Base-by-base conservation (phyloP, 306 rosid genomes). In the Quercus engelmannii region DNA sequence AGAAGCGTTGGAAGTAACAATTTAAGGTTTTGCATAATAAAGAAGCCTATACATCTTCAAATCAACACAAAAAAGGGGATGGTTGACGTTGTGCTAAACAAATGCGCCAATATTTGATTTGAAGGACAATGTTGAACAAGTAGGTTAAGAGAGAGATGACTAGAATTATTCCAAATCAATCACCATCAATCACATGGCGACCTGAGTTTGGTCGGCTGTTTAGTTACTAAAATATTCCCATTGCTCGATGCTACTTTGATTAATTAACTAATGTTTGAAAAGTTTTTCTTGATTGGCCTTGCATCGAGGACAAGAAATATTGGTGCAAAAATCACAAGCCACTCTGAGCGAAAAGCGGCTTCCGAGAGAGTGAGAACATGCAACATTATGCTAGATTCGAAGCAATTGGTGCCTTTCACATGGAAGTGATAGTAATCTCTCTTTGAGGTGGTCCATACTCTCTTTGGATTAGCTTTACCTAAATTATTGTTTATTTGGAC, bases 331-430 rank as follows among this genome's bases (percentile, higher is more conserved):
- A 87, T 90, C 86, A 87, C 89, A 83, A 85, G 87, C 91, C 90
- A 85, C 89, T 88, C 79, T 73, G 90, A 86, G 88, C 55, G 85
- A 86, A 90, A 91, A 91, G 94, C 76, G 90, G 84, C 91, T 81
- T 89, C 78, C 84, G 84, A 72, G 83, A 74, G 86, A 87, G 81
- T 71, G 86, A 81, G 86, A 93, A 93, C 95, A 89, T 89, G 98
- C 92, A 86, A 79, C 85, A 82, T 90, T 85, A 86, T 87, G 97
- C 87, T 84, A 74, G 74, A 71, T 81, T 90, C 93, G 82, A 93
- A 86, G 91, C 87, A 85, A 81, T 84, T 74, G 89, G 89, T 90
- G 92, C 89, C 52, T 82, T 84, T 93, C 98, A 93, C 97, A 87
- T 93, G 94, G 86, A 89, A 67, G 76, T 82, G 23, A 35, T 78